These are phyloP conservation scores for Sicyos baderoa DNA, from an alignment of 306 rosid genomes.

Conservation along the genomic window DNA sequence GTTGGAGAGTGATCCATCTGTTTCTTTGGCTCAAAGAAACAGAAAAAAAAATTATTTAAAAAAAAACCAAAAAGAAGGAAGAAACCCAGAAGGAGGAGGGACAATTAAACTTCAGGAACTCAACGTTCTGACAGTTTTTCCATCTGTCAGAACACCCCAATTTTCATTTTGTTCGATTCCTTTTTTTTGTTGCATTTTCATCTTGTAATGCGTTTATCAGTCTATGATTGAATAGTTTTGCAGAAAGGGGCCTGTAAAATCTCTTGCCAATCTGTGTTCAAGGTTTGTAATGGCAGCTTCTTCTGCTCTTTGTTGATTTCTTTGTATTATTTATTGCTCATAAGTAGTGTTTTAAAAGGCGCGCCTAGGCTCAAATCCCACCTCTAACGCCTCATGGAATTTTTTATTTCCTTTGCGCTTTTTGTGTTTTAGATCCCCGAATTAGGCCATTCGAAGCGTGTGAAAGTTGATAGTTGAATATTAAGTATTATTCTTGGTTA, in stretches of 20 bases:
- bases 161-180: constrained; percentile 18
- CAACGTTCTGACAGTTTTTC: constrained; percentile 27
- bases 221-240: constrained; percentile 1
- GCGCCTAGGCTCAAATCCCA: too few relatives aligned
- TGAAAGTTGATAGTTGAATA: too few relatives aligned
- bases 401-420: too few relatives aligned
- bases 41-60: constrained; percentile 7
- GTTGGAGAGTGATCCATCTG: constrained; percentile 10
- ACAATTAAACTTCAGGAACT: not conserved
- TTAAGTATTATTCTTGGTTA: too few relatives aligned
- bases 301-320: too few relatives aligned
- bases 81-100: not conserved
- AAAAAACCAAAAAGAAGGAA: constrained; percentile 17
- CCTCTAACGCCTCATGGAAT: too few relatives aligned
- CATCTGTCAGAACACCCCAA: constrained; percentile 34
- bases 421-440: too few relatives aligned
- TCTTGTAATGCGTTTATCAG: too few relatives aligned
- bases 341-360: too few relatives aligned
- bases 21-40: too few relatives aligned
- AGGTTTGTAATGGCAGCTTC: not conserved
- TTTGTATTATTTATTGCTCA: too few relatives aligned
- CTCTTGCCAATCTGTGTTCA: constrained; percentile 4
- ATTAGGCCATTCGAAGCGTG: too few relatives aligned
- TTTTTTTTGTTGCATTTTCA: not conserved
- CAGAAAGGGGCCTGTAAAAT: not conserved